Conservation (phyloP, 2,329 filamentous ascomycete species). For the Samsoniella hepiali region DNA sequence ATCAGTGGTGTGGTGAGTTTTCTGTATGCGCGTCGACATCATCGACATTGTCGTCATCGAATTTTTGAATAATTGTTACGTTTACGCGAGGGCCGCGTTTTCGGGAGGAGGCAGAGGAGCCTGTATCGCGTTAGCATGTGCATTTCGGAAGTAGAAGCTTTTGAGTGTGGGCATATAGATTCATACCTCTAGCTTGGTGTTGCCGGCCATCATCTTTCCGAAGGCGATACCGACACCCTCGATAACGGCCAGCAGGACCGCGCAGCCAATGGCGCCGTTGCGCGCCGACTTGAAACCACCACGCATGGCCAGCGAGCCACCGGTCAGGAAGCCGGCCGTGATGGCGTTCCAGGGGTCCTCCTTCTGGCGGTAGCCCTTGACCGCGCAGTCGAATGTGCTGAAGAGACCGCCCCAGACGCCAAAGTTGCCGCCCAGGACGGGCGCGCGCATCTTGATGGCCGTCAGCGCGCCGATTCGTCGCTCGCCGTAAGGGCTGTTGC, state of each 20-base stretch:
- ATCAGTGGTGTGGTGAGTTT: conserved; percentile 17
- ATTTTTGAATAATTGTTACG: neutral
- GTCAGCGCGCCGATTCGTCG: conserved; percentile 93
- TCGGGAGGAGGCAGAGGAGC: conserved; percentile 31
- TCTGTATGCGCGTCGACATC: neutral
- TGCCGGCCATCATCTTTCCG: conserved; percentile 88
- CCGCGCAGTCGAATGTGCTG: conserved; percentile 92
- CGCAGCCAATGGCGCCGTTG: conserved; percentile 95
- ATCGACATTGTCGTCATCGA: neutral
- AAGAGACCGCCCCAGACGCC: conserved; percentile 97
- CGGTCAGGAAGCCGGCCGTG: conserved; percentile 95
- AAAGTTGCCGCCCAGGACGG: conserved; percentile 95
- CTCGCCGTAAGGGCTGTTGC: conserved; percentile 89
- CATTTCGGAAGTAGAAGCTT: neutral
- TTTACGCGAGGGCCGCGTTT: conserved; percentile 31
- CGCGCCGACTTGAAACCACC: conserved; percentile 88
- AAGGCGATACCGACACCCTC: conserved; percentile 97
- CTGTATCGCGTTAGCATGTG: conserved; percentile 20
- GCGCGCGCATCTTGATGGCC: conserved; percentile 94
- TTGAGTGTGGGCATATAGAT: too few relatives aligned
- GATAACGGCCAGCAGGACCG: conserved; percentile 89
- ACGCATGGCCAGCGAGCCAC: conserved; percentile 84
- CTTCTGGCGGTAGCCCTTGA: conserved; percentile 92
- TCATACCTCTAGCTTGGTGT: conserved; percentile 73
- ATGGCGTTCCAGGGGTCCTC: conserved; percentile 98